Percentiles rank a stretch among this genome's conserved stretches.
Conservation (phyloP, 805 yeast genomes). For the Cyberlindnera veronae region DNA sequence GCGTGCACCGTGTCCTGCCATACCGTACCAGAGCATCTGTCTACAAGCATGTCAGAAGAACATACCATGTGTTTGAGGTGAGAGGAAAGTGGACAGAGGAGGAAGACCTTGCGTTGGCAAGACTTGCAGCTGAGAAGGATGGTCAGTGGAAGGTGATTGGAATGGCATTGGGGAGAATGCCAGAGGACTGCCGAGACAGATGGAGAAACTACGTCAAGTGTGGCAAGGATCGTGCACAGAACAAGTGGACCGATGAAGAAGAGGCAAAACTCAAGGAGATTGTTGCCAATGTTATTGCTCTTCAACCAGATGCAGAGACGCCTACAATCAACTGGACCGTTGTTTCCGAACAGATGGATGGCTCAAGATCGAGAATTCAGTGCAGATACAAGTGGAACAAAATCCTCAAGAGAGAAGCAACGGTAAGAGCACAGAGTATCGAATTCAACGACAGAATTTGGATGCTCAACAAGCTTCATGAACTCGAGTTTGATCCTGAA, state of each 20-base stretch:
- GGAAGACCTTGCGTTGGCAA: conserved; percentile 53
- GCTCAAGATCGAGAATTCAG: conserved; percentile 85
- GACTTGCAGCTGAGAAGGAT: conserved; percentile 59
- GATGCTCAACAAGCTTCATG: conserved; percentile 45
- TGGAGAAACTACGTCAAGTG: conserved; percentile 96
- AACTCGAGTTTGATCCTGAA: conserved; percentile 38
- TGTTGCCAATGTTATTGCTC: conserved; percentile 46
- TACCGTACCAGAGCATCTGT: conserved; percentile 84
- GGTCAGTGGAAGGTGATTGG: conserved; percentile 92
- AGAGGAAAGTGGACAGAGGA: conserved; percentile 96
- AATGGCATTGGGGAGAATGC: conserved; percentile 80
- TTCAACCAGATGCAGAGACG: conserved; percentile 32
- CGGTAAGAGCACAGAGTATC: conserved; percentile 41
- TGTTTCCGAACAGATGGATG: conserved; percentile 87
- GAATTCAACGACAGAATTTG: conserved; percentile 46
- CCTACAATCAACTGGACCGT: conserved; percentile 77
- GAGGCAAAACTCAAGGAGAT: conserved; percentile 59
- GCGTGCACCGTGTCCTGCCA: conserved; percentile 73
- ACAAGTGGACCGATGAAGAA: conserved; percentile 77
- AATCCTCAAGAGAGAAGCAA: conserved; percentile 56
- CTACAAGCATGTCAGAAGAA: conserved; percentile 88
- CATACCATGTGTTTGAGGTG: conserved; percentile 81
- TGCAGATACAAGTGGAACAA: conserved; percentile 96
- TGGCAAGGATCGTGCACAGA: conserved; percentile 69
- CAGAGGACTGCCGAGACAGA: conserved; percentile 95